Percentiles rank a stretch among this genome's conserved stretches.
Conservation (phyloP, 139 green algal species). For the Monoraphidium neglectum region DNA sequence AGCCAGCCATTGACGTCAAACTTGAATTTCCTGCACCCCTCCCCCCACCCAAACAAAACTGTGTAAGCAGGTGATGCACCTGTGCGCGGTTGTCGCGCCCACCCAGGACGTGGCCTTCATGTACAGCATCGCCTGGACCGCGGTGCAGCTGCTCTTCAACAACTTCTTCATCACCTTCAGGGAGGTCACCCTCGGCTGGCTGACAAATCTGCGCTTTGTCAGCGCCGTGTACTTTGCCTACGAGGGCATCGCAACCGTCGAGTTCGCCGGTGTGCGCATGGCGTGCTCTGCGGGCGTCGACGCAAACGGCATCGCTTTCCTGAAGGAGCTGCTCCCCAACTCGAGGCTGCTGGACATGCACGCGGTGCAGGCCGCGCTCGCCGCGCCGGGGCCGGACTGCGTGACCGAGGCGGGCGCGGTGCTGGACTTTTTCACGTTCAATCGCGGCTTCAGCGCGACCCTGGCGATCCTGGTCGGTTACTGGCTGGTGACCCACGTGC, state of each 20-base stretch:
- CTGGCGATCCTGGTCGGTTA: conserved; percentile 29
- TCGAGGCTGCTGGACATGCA: conserved; percentile 15
- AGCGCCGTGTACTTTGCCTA: conserved; percentile 42
- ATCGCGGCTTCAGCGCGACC: conserved; percentile 11
- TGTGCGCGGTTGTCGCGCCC: conserved; percentile 36
- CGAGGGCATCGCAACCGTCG: conserved; percentile 30
- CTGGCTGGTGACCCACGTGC: conserved; percentile 8
- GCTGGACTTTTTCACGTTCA: conserved; percentile 23
- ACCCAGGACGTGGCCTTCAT: conserved; percentile 52
- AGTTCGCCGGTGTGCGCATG: conserved; percentile 33
- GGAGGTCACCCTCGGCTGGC: conserved; percentile 31
- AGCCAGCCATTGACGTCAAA: too few species aligned
- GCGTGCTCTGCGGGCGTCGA: conserved; percentile 27
- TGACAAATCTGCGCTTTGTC: conserved; percentile 33
- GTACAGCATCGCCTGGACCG: conserved; percentile 37
- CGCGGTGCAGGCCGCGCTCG: conserved; percentile 9
- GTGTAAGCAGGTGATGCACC: conserved; percentile 39
- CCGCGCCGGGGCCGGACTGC: conserved; percentile 18
- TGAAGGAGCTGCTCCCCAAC: conserved; percentile 19
- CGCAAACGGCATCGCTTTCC: conserved; percentile 4
- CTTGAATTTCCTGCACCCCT: too few species aligned
- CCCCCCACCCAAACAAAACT: too few species aligned
- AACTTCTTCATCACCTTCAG: conserved; percentile 46
- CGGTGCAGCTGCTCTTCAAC: conserved; percentile 39
- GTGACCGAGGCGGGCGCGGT: conserved; percentile 22